These are phyloP conservation scores for Aspergillus hortae DNA, from an alignment of 2,329 filamentous ascomycete genomes.

Conservation along the genomic window DNA sequence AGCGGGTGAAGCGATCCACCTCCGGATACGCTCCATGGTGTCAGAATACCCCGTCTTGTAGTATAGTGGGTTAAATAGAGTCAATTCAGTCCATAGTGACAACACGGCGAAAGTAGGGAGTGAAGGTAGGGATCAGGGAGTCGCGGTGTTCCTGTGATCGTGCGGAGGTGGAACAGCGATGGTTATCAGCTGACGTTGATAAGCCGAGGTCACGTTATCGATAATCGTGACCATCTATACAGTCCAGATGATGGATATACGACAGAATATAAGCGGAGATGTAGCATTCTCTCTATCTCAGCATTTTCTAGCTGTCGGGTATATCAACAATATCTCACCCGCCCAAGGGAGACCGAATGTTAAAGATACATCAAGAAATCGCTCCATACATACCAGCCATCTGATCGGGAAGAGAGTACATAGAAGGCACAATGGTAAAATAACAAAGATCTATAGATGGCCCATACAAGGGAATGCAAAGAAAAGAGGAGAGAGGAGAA, in stretches of 20 bases:
- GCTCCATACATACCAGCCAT: constrained; percentile 3
- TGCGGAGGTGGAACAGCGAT: neutral
- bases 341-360: constrained; percentile 2
- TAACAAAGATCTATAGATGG: constrained; percentile 5
- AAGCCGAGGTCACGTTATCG: neutral
- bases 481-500: neutral
- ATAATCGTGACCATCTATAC: too few relatives aligned
- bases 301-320: constrained; percentile 2
- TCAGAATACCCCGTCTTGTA: neutral
- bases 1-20: constrained; percentile 23
- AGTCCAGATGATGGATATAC: neutral
- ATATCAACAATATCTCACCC: neutral
- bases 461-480: neutral
- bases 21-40: constrained; percentile 34
- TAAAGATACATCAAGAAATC: constrained; percentile 12
- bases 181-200: neutral
- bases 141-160: too few relatives aligned
- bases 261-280: constrained; percentile 7
- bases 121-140: too few relatives aligned
- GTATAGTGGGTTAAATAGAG: neutral
- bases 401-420: neutral
- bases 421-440: constrained; percentile 4
- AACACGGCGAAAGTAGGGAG: too few relatives aligned
- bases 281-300: constrained; percentile 16
- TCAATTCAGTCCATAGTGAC: constrained; percentile 3